A percentile compares a stretch with the other conserved stretches of the same genome.
These are phyloP conservation scores for Sporormia fimetaria DNA, from an alignment of 495 filamentous ascomycete genomes.

Conservation along the genomic window DNA sequence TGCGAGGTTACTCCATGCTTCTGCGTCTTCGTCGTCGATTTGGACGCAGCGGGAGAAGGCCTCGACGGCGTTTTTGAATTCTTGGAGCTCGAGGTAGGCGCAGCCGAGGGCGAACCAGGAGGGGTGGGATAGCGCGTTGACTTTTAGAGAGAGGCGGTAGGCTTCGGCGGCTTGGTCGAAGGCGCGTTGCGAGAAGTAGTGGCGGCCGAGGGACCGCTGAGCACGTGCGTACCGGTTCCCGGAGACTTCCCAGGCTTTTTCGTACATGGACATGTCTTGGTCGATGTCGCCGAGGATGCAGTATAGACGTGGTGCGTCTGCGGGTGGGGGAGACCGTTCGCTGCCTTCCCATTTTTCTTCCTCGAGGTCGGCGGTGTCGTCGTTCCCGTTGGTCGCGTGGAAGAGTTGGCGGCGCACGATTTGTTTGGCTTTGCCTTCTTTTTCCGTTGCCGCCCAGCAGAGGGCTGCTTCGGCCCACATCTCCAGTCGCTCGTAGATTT, in stretches of 20 bases:
- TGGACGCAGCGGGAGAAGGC: slow-evolving; percentile 71
- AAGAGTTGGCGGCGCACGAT: slow-evolving; percentile 71
- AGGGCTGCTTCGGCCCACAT: slow-evolving; percentile 95
- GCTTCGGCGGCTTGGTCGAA: slow-evolving; percentile 61
- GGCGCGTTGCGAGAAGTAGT: slow-evolving; percentile 53
- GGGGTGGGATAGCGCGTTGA: slow-evolving; percentile 68
- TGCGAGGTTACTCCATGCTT: slow-evolving; percentile 91
- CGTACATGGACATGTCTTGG: slow-evolving; percentile 57
- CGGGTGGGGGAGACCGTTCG: slow-evolving; percentile 56
- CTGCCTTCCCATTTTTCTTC: slow-evolving; percentile 38
- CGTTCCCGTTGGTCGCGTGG: slow-evolving; percentile 39
- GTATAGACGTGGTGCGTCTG: slow-evolving; percentile 76
- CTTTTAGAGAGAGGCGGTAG: slow-evolving; percentile 61
- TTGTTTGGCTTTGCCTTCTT: slow-evolving; percentile 68
- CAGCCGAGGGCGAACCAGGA: slow-evolving; percentile 88
- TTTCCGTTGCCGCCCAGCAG: slow-evolving; percentile 70
- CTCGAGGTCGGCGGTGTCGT: slow-evolving; percentile 42
- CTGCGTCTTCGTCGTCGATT: slow-evolving; percentile 76
- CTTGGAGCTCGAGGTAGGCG: slow-evolving; percentile 61
- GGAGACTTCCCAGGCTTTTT: slow-evolving; percentile 82
- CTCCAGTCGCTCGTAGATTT: slow-evolving; percentile 88
- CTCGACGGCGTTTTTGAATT: slow-evolving; percentile 72
- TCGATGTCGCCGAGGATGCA: slow-evolving; percentile 93
- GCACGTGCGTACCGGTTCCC: slow-evolving; percentile 70
- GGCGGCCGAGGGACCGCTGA: slow-evolving; percentile 72